These are phyloP conservation scores for Alectoria sarmentosa DNA, from an alignment of 495 filamentous ascomycete species.

Conservation along the genomic window DNA sequence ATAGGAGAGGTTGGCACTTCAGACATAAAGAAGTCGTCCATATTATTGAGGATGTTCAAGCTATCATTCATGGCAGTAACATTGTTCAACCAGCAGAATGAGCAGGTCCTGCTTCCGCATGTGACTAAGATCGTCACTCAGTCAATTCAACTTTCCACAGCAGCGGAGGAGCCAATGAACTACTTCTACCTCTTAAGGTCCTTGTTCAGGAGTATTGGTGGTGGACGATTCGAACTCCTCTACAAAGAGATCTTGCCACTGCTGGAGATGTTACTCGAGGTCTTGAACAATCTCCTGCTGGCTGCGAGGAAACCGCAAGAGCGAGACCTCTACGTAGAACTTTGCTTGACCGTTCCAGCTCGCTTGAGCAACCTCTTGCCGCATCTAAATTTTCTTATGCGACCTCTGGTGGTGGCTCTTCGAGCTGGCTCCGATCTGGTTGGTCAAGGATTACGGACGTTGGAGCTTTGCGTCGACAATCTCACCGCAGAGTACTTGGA, in stretches of 20 bases:
- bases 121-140: slow-evolving; percentile 94
- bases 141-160: slow-evolving; percentile 91
- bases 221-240: slow-evolving; percentile 91
- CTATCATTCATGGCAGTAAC: slow-evolving; percentile 99
- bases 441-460: slow-evolving; percentile 83
- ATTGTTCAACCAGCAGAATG: slow-evolving; percentile 87
- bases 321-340: slow-evolving; percentile 92
- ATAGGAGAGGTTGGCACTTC: slow-evolving; percentile 91
- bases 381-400: slow-evolving; percentile 96
- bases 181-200: slow-evolving; percentile 92
- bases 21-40: slow-evolving; percentile 83
- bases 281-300: slow-evolving; percentile 85
- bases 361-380: slow-evolving; percentile 90
- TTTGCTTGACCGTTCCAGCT: slow-evolving; percentile 93
- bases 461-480: slow-evolving; percentile 97
- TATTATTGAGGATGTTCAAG: slow-evolving; percentile 92
- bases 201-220: slow-evolving; percentile 92
- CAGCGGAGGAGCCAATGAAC: slow-evolving; percentile 95
- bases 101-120: slow-evolving; percentile 89
- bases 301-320: slow-evolving; percentile 84
- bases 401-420: slow-evolving; percentile 89
- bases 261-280: slow-evolving; percentile 93
- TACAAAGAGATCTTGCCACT: slow-evolving; percentile 97
- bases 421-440: slow-evolving; percentile 88
- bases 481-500: slow-evolving; percentile 96